Evolutionary conservation across 75 land plant genomes (phyloP).

Genomic region (Isoetes taiwanensis): DNA sequence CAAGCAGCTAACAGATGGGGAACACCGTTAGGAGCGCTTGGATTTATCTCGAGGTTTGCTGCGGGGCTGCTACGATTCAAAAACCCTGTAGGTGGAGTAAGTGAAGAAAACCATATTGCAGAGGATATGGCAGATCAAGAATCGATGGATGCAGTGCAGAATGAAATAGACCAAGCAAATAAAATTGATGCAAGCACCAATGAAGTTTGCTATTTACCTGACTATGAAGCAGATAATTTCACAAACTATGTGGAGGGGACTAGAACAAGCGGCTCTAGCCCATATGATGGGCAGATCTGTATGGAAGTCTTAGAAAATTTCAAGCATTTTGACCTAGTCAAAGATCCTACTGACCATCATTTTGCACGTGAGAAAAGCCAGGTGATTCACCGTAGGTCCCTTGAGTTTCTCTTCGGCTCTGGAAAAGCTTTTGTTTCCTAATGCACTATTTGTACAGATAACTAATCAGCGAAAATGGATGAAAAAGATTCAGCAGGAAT

Average conservation of each 20-base stretch:
- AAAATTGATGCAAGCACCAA: no score
- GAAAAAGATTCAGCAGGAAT: conserved; percentile 86
- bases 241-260: neutral
- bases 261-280: neutral
- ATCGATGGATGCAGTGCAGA: no score
- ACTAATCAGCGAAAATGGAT: conserved; percentile 48
- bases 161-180: no score
- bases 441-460: conserved; percentile 23
- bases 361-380: conserved; percentile 33
- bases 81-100: conserved; percentile 10
- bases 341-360: conserved; percentile 56
- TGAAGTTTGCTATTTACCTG: no score
- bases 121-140: no score
- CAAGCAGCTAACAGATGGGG: no score
- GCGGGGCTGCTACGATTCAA: conserved; percentile 36
- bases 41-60: conserved; percentile 50
- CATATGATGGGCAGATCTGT: neutral
- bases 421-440: neutral
- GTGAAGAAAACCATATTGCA: no score
- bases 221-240: neutral
- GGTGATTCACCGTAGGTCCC: conserved; percentile 15
- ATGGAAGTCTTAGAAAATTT: conserved; percentile 13
- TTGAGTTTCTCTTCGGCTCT: neutral
- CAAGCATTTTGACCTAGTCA: conserved; percentile 72
- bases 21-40: conserved; percentile 44